Conservation (phyloP, 306 rosid genomes). For the Sindora glabra region DNA sequence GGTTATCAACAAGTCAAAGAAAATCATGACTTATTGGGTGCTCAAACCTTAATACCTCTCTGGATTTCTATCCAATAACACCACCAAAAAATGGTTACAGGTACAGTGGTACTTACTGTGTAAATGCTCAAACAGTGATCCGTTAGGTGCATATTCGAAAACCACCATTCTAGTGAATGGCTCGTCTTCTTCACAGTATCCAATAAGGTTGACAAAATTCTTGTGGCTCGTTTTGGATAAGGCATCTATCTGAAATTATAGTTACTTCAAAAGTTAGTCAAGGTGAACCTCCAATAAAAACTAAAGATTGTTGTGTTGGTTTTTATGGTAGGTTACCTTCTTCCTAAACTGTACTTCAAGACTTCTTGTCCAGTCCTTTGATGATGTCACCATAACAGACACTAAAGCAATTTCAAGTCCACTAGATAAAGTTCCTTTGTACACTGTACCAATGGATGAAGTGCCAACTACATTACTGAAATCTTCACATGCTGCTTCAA, state of each 20-base stretch:
- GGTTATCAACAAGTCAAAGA: no score
- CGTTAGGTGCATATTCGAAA: constrained; percentile 92
- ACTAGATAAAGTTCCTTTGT: constrained; percentile 91
- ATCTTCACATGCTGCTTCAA: constrained; percentile 91
- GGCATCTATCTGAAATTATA: constrained; percentile 52
- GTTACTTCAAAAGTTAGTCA: constrained; percentile 19
- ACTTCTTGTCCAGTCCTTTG: constrained; percentile 55
- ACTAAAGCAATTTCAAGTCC: constrained; percentile 95
- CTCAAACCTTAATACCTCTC: no score
- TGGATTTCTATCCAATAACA: no score
- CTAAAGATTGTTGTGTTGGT: neutral
- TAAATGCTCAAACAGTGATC: constrained; percentile 89
- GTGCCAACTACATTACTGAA: constrained; percentile 87
- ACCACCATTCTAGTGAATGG: constrained; percentile 94
- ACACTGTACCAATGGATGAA: constrained; percentile 68
- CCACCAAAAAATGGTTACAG: no score
- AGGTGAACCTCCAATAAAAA: neutral
- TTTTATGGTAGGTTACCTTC: constrained; percentile 46
- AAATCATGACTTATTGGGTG: no score
- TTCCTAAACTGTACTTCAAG: constrained; percentile 71
- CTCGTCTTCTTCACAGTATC: constrained; percentile 76
- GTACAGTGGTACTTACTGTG: constrained; percentile 87
- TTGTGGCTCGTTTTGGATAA: constrained; percentile 89
- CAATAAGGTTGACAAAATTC: constrained; percentile 86
- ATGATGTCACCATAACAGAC: constrained; percentile 39